These are phyloP conservation scores for Colletotrichum scovillei DNA, from an alignment of 2,329 filamentous ascomycete species.

Conservation along the genomic window DNA sequence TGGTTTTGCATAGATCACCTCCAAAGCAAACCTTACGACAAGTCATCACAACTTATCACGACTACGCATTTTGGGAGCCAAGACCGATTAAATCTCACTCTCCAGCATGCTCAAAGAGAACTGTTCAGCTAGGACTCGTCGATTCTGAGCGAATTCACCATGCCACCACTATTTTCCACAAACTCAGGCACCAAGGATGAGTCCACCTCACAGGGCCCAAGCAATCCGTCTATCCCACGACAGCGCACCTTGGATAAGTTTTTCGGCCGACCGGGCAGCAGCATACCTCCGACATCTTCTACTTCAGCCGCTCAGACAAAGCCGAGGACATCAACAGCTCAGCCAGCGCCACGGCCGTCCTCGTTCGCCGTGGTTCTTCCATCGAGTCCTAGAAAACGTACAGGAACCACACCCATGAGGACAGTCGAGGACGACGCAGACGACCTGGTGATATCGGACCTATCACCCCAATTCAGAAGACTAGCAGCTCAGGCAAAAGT, in stretches of 20 bases:
- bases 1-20: neutral
- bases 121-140: neutral
- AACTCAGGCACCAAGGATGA: neutral
- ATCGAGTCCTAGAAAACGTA: constrained; percentile 7
- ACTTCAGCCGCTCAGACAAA: neutral
- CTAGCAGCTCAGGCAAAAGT: constrained; percentile 24
- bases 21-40: neutral
- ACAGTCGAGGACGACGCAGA: constrained; percentile 33
- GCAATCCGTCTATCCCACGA: neutral
- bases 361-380: constrained; percentile 32
- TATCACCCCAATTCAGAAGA: constrained; percentile 36
- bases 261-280: neutral
- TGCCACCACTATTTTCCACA: constrained; percentile 6
- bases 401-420: neutral
- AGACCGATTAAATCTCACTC: neutral
- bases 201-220: neutral
- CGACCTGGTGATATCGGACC: constrained; percentile 37
- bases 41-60: neutral
- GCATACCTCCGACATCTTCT: neutral
- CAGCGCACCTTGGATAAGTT: constrained; percentile 27
- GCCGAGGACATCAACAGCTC: constrained; percentile 10
- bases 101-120: neutral
- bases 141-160: neutral
- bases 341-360: constrained; percentile 16
- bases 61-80: neutral